Evolutionary conservation across 768 basidiomycete genomes (phyloP).

Genomic region (Trametopsis cervina): DNA sequence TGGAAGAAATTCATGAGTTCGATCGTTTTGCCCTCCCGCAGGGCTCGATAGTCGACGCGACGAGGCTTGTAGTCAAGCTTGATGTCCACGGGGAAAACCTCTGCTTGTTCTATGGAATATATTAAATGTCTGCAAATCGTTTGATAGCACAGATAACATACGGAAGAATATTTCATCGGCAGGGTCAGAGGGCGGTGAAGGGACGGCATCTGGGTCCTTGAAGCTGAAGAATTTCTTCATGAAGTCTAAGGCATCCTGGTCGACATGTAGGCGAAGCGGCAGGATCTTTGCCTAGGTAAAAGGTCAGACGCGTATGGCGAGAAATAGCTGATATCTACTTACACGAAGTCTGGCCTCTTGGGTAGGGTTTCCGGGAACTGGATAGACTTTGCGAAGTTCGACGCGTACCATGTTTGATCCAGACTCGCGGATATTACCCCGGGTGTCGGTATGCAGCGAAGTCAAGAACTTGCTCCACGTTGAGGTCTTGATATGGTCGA

Average conservation of each 20-base stretch:
- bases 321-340: slow-evolving; percentile 22
- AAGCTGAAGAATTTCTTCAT: slow-evolving; percentile 95
- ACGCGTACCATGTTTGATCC: slow-evolving; percentile 91
- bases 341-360: slow-evolving; percentile 80
- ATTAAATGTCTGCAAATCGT: slow-evolving; percentile 2
- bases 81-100: slow-evolving; percentile 90
- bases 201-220: slow-evolving; percentile 47
- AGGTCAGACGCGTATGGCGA: slow-evolving; percentile 8
- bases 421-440: slow-evolving; percentile 85
- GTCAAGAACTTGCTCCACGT: slow-evolving; percentile 99
- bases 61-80: slow-evolving; percentile 99
- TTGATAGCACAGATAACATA: slow-evolving; percentile 29
- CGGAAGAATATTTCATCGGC: slow-evolving; percentile 65
- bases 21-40: slow-evolving; percentile 86
- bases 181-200: slow-evolving; percentile 28
- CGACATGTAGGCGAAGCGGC: slow-evolving; percentile 88
- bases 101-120: slow-evolving; percentile 66
- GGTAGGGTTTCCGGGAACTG: slow-evolving; percentile 55
- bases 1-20: slow-evolving; percentile 99
- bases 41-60: slow-evolving; percentile 87
- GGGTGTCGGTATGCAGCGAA: slow-evolving; percentile 73
- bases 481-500: slow-evolving; percentile 97
- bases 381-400: slow-evolving; percentile 69
- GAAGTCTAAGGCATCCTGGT: slow-evolving; percentile 98
- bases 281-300: slow-evolving; percentile 72